Evolutionary conservation across 805 yeast species (phyloP).

Genomic region (Starmerella gropengiesseri): DNA sequence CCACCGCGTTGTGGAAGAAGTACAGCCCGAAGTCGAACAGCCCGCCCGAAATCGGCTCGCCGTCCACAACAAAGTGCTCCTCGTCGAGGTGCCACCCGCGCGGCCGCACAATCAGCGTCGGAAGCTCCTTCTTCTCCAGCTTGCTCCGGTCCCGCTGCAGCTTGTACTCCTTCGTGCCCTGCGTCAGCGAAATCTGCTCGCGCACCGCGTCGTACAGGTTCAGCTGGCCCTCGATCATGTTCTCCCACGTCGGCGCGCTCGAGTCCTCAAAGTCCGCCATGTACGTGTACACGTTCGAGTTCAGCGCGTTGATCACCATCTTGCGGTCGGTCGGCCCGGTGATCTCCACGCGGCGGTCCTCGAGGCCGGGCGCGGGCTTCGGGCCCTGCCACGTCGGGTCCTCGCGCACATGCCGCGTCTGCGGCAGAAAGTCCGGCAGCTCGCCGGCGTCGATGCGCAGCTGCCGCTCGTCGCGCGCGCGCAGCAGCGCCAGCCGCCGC

Average conservation of each 20-base stretch:
- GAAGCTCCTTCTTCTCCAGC: slow-evolving; percentile 34
- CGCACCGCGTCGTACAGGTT: slow-evolving; percentile 61
- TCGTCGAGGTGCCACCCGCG: slow-evolving; percentile 70
- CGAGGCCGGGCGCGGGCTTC: slow-evolving; percentile 53
- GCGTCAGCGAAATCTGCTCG: slow-evolving; percentile 36
- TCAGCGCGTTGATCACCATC: slow-evolving; percentile 65
- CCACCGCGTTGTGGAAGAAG: slow-evolving; percentile 59
- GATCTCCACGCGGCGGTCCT: slow-evolving; percentile 63
- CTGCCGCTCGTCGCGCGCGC: slow-evolving; percentile 46
- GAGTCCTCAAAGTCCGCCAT: slow-evolving; percentile 73
- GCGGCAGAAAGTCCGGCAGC: slow-evolving; percentile 60
- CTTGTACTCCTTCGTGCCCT: slow-evolving; percentile 38
- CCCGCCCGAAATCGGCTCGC: slow-evolving; percentile 55
- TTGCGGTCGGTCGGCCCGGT: slow-evolving; percentile 69
- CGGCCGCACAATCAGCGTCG: slow-evolving; percentile 44
- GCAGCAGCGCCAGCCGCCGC: slow-evolving; percentile 45
- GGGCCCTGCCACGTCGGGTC: slow-evolving; percentile 66
- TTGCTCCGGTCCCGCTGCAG: slow-evolving; percentile 39
- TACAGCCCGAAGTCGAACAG: slow-evolving; percentile 60
- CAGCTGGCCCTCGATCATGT: slow-evolving; percentile 57
- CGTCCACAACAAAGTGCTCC: slow-evolving; percentile 54
- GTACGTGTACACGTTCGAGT: slow-evolving; percentile 58
- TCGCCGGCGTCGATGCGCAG: slow-evolving; percentile 47
- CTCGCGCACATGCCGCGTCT: slow-evolving; percentile 49
- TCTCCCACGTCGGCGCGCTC: slow-evolving; percentile 59